Base-by-base conservation (phyloP, 2,329 filamentous ascomycete genomes). In the Aspergillus arachidicola region DNA sequence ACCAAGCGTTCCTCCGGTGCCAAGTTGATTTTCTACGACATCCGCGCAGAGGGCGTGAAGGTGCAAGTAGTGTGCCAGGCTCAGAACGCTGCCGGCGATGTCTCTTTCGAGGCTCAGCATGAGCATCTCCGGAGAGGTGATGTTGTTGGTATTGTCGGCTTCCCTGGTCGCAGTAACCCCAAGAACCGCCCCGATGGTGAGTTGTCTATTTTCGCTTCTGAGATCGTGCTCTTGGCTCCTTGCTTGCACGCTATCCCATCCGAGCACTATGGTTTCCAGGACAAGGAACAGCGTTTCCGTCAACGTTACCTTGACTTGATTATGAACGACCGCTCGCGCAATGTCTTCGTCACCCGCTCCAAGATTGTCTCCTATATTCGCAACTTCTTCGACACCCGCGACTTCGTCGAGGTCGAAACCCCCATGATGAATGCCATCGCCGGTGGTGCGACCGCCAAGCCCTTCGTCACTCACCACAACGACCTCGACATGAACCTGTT, bases 361-460 rank as follows among this genome's bases (percentile, higher is more conserved):
- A 93, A 92, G 86, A 94, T 98, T 74, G 88, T 96, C 75, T 89
- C 87, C 65, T 97, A 93, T 76, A 91, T 99, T 69, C 92, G 95
- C 70, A 86, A 87, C 72, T 99, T 90, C 85, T 92, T 99, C 71
- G 92, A 97, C 73, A 87, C 90, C 70, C 86, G 90, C 59, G 92
- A 94, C 72, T 99, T 99, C 79, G 85, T 93, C 61, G 94, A 97
- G 78, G 94, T 98, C 30, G 93, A 98, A 82, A 99, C 95, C 0
- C 94, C 95, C 6, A 97, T 98, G 88, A 94, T 99, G 87, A 96
- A 97, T 78, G 87, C 91, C 73, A 96, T 97, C 75, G 93, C 95
- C 34, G 96, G 95, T 71, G 95, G 95, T 76, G 95, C 95, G 38
- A 98, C 95, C 1, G 95, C 95, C 63, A 93, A 91, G 83, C 95